These are phyloP conservation scores for Colletotrichum coccodes DNA, from an alignment of 2,329 filamentous ascomycete genomes.

Conservation along the genomic window DNA sequence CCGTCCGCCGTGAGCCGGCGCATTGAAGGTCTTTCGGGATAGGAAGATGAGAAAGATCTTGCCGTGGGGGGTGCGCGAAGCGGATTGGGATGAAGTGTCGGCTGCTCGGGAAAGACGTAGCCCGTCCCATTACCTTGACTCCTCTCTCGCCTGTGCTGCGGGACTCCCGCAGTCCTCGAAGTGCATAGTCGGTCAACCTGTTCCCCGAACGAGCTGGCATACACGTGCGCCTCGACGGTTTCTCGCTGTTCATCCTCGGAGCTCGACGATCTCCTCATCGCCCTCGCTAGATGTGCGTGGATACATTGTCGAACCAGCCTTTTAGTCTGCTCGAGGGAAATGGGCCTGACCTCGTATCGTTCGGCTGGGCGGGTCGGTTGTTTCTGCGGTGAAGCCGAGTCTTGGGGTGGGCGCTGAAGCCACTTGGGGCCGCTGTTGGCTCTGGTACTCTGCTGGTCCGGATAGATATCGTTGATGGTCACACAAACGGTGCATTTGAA, in stretches of 20 bases:
- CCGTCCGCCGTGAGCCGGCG: conserved; percentile 33
- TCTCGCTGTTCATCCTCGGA: conserved; percentile 27
- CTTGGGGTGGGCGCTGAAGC: conserved; percentile 29
- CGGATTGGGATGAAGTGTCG: conserved; percentile 47
- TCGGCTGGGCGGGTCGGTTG: conserved; percentile 18
- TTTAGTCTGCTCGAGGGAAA: conserved; percentile 71
- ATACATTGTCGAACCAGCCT: conserved; percentile 57
- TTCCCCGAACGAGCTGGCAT: neutral
- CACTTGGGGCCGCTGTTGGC: conserved; percentile 28
- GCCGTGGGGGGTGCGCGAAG: conserved; percentile 36
- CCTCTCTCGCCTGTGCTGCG: conserved; percentile 17
- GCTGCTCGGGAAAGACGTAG: conserved; percentile 50
- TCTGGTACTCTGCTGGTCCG: conserved; percentile 16
- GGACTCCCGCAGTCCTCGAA: neutral
- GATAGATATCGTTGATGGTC: conserved; percentile 80
- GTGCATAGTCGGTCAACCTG: conserved; percentile 9
- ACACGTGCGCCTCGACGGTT: neutral
- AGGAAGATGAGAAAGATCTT: conserved; percentile 57
- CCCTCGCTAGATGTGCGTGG: conserved; percentile 46
- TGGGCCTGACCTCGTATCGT: conserved; percentile 35
- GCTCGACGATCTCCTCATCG: conserved; percentile 37
- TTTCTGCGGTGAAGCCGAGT: conserved; percentile 27
- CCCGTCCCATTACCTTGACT: conserved; percentile 9
- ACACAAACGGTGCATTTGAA: conserved; percentile 88
- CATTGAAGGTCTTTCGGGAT: conserved; percentile 49